Evolutionary conservation across 1,284 basidiomycete species (phyloP).

Genomic region (Cutaneotrichosporon dermatis): DNA sequence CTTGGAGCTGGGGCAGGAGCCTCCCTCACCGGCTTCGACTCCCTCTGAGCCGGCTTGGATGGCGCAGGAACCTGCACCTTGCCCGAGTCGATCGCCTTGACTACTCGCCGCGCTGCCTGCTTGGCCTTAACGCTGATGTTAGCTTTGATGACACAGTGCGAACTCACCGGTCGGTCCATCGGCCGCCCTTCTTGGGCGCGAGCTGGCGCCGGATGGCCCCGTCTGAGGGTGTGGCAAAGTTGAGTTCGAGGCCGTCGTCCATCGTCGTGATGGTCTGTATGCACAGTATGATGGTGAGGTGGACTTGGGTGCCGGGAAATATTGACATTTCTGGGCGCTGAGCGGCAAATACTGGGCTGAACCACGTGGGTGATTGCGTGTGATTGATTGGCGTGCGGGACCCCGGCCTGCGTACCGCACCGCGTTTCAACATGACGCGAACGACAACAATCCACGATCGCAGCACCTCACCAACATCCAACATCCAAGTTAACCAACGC

Average conservation of each 20-base stretch:
- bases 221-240: slow-evolving; percentile 38
- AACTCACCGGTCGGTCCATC: slow-evolving; percentile 77
- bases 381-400: neutral
- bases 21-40: slow-evolving; percentile 1
- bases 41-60: slow-evolving; percentile 2
- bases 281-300: neutral
- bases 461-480: neutral
- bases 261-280: slow-evolving; percentile 16
- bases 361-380: neutral
- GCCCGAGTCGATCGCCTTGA: slow-evolving; percentile 14
- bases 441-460: neutral
- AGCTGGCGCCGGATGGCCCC: slow-evolving; percentile 19
- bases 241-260: slow-evolving; percentile 50
- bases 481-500: too few relatives aligned
- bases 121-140: slow-evolving; percentile 41
- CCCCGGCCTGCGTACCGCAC: neutral
- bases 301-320: neutral
- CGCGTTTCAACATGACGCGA: neutral
- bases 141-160: neutral
- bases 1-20: neutral
- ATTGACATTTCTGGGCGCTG: neutral
- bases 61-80: slow-evolving; percentile 6
- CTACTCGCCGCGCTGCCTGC: slow-evolving; percentile 29
- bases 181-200: slow-evolving; percentile 60
- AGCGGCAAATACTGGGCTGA: neutral